Evolutionary conservation across 129 eudicot species (phyloP), one percentile per base, ranked within the genome.

Genomic region (Tanacetum coccineum): DNA sequence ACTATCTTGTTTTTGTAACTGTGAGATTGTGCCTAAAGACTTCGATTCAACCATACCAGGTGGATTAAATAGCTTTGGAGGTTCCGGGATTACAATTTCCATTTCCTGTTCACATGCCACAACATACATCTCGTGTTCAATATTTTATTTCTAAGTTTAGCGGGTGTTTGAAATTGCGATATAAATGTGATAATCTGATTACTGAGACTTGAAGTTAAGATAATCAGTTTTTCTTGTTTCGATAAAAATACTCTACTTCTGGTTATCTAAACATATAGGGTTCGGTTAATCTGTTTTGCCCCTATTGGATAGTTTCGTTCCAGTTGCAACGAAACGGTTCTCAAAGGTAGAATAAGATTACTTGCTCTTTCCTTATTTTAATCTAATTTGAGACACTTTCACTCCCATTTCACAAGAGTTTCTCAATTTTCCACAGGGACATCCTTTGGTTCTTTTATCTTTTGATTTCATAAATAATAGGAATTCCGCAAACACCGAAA

Each of bases 31-130:
- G 13, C 88, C 94, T 20, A 76, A 76, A 0, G 95, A 81, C 61
- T 89, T 94, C 11, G 95, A 82, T 73, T 94, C 97, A 62, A 80
- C 85, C 84, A 75, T 76, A 71, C 87, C 87, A 74, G 95, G 80
- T 68, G 72, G 78, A 60, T 76, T 67, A 67, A 64, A 76, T 47
- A 81, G 65, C 65, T 74, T 84, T 44, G 87, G 58, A 28, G 86
- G 81, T 21, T 93, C 95, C 18, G 95, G 96, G 49, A 84, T 74
- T 30, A 62, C 78, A 53, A 83, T 77, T 63, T 88, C 89, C 87
- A 78, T 62, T 78, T 85, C 95, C 98, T 88, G 67, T 66, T 49
- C 70, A 73, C 40, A 75, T 46, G 65, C 48, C 58, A 68, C 32
- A 72, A 42, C 50, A 13, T 44, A 32, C 26, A 25, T 73, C 46